These are phyloP conservation scores for Spongospora subterranea DNA, from an alignment of 208 protist species.

Conservation along the genomic window DNA sequence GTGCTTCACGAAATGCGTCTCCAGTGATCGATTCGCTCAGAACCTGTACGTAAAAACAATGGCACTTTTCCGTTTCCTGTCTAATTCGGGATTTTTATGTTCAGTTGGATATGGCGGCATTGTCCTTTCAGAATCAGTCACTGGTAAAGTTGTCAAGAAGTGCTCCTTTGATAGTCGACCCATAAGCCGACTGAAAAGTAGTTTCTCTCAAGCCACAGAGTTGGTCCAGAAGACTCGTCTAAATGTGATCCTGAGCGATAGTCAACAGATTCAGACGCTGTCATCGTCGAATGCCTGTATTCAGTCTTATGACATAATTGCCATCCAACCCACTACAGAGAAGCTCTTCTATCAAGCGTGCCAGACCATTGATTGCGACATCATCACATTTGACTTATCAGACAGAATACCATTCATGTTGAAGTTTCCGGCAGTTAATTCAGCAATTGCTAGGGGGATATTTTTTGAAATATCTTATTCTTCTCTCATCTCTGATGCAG, in stretches of 20 bases:
- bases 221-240: neutral
- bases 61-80: neutral
- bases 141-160: neutral
- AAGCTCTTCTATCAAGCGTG: constrained; percentile 33
- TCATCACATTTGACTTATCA: constrained; percentile 15
- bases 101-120: constrained; percentile 22
- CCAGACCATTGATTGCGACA: constrained; percentile 35
- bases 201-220: neutral
- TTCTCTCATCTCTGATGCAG: neutral
- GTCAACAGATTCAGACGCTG: neutral
- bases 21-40: neutral
- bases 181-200: neutral
- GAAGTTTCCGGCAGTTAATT: constrained; percentile 6
- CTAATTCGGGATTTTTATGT: neutral
- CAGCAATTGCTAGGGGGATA: neutral
- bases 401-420: neutral
- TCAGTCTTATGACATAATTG: constrained; percentile 4
- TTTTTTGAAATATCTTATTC: constrained; percentile 27
- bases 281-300: neutral
- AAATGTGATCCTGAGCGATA: neutral
- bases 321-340: neutral
- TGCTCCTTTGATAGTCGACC: neutral
- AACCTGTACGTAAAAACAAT: neutral
- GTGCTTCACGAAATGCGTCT: neutral
- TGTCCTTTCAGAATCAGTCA: neutral